A percentile compares a stretch with the other conserved stretches of the same genome.
Conservation (phyloP, 208 protist genomes). For the Trypanosoma rangeli region DNA sequence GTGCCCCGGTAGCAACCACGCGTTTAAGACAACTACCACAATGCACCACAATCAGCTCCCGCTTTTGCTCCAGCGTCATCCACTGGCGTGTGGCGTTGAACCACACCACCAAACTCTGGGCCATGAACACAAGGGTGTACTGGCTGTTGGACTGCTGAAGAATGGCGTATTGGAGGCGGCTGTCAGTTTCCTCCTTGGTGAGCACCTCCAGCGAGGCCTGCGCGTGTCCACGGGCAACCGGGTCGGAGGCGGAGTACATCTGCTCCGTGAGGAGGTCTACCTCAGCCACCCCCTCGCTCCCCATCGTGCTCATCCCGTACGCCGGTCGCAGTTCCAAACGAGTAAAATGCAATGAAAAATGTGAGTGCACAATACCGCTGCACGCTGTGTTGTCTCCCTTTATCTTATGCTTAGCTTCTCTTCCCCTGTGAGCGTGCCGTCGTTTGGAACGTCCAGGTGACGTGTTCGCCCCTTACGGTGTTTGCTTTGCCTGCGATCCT, state of each 20-base stretch:
- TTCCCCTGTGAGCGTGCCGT: neutral
- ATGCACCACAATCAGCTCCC: slow-evolving; percentile 48
- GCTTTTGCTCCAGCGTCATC: slow-evolving; percentile 43
- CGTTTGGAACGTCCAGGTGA: no score
- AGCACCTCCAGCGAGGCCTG: slow-evolving; percentile 43
- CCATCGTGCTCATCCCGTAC: slow-evolving; percentile 4
- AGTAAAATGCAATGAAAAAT: neutral
- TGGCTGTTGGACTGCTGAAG: slow-evolving; percentile 69
- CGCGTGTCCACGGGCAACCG: slow-evolving; percentile 40
- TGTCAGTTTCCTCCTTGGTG: slow-evolving; percentile 54
- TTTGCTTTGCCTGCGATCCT: no score
- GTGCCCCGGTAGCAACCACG: slow-evolving; percentile 50
- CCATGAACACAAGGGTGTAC: slow-evolving; percentile 75
- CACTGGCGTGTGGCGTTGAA: slow-evolving; percentile 61
- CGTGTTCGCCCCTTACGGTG: no score
- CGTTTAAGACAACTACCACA: slow-evolving; percentile 71
- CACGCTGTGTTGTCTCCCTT: neutral
- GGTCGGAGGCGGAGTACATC: slow-evolving; percentile 67
- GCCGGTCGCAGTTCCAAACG: neutral
- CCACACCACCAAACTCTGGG: slow-evolving; percentile 69
- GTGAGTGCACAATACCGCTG: no score
- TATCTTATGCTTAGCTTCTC: neutral
- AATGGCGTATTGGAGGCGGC: slow-evolving; percentile 38
- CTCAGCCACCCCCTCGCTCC: slow-evolving; percentile 40
- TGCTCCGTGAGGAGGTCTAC: slow-evolving; percentile 66